phyloP scores from a whole-genome alignment of 2,329 filamentous ascomycete genomes.

The Pseudocercospora pini-densiflorae region DNA sequence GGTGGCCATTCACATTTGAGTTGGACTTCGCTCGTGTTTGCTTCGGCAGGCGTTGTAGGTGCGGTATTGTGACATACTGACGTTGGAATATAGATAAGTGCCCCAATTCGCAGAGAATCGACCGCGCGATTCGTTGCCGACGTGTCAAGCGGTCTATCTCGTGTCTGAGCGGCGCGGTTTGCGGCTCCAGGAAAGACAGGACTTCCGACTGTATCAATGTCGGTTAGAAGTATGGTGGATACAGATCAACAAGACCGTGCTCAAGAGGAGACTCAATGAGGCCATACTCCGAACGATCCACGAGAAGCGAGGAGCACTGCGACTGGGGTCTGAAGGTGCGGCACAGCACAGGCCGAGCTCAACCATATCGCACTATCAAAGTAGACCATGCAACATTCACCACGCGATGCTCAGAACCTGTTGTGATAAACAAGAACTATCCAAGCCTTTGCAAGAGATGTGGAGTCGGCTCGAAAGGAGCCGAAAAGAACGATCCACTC shows the following conservation, averaged over 20 bases:
- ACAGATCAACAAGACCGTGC: conserved; percentile 7
- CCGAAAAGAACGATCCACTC: conserved; percentile 5
- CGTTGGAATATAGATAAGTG: not conserved
- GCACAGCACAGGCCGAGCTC: not conserved
- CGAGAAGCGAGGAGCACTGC: not conserved
- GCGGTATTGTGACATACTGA: not conserved
- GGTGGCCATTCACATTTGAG: not conserved
- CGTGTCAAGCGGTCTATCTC: not conserved
- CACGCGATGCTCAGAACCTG: not conserved
- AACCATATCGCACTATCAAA: not conserved
- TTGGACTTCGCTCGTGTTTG: not conserved
- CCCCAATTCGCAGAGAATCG: not conserved
- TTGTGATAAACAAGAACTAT: not conserved
- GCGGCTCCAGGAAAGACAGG: not conserved
- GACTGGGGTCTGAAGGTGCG: not conserved
- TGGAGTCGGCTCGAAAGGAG: not conserved
- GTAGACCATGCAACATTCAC: not conserved
- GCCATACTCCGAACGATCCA: conserved; percentile 5
- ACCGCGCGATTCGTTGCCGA: not conserved
- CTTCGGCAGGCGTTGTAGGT: not conserved
- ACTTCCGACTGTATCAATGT: conserved; percentile 6
- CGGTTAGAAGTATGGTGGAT: conserved; percentile 7
- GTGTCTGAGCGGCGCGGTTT: not conserved
- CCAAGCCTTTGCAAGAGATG: not conserved
- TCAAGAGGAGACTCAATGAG: not conserved